Percentiles rank a stretch among this genome's conserved stretches.
These are phyloP conservation scores for Termitomyces bulborhizus DNA, from an alignment of 768 basidiomycete genomes.

Conservation along the genomic window DNA sequence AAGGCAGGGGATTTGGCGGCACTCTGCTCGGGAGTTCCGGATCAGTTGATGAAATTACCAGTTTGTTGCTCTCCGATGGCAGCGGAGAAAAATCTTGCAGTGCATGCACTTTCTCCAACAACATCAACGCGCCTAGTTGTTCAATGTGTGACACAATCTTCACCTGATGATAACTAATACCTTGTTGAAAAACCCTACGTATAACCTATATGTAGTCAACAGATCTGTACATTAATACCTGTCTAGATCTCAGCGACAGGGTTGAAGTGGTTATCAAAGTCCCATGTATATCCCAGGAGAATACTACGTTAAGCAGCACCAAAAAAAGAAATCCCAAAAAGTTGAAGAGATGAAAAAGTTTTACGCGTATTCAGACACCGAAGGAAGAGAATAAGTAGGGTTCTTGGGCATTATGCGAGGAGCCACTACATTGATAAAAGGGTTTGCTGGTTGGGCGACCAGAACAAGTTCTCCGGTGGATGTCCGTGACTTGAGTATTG, in stretches of 20 bases:
- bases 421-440: conserved; percentile 15
- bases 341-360: conserved; percentile 19
- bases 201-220: conserved; percentile 11
- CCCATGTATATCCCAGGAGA: conserved; percentile 24
- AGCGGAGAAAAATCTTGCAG: conserved; percentile 37
- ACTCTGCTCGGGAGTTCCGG: conserved; percentile 53
- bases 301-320: conserved; percentile 20
- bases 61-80: conserved; percentile 7
- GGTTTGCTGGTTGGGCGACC: conserved; percentile 14
- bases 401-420: conserved; percentile 17
- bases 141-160: conserved; percentile 41
- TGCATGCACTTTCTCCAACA: conserved; percentile 56
- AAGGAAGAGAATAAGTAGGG: conserved; percentile 25
- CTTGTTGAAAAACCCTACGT: conserved; percentile 14
- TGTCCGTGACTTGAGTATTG: conserved; percentile 39
- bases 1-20: conserved; percentile 67
- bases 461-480: conserved; percentile 20
- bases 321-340: conserved; percentile 18
- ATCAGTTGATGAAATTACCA: conserved; percentile 8
- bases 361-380: conserved; percentile 38
- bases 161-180: conserved; percentile 21
- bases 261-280: conserved; percentile 19
- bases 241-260: conserved; percentile 10
- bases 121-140: conserved; percentile 34
- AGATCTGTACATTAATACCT: conserved; percentile 15